Evolutionary conservation across 78 protist genomes (phyloP).

Genomic region (Dictyostelium firmibasis): DNA sequence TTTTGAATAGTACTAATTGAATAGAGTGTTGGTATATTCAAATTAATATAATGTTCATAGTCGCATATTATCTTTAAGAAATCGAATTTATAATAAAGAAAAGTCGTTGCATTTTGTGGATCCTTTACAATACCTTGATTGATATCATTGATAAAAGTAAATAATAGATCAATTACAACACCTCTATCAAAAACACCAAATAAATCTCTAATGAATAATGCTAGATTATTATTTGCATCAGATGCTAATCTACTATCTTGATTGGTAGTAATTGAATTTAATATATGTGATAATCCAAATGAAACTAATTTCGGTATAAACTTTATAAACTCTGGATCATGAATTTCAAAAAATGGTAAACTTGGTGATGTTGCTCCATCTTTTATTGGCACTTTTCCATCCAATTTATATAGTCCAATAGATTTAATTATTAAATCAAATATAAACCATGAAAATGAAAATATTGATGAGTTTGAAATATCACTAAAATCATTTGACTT

Average conservation of each 20-base stretch:
- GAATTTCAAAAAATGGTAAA: background rate
- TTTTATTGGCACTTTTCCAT: background rate
- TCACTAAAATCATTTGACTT: background rate
- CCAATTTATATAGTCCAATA: slow-evolving; percentile 4
- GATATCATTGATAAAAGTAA: slow-evolving; percentile 17
- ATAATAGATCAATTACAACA: slow-evolving; percentile 15
- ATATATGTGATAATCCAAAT: slow-evolving; percentile 25
- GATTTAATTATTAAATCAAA: slow-evolving; percentile 54
- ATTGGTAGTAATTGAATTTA: background rate
- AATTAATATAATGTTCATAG: slow-evolving; percentile 63
- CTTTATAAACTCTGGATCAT: slow-evolving; percentile 41
- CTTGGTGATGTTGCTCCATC: slow-evolving; percentile 7
- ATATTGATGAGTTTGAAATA: slow-evolving; percentile 21
- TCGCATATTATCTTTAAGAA: slow-evolving; percentile 41
- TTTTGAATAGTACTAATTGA: slow-evolving; percentile 14
- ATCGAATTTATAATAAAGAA: slow-evolving; percentile 55
- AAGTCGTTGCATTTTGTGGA: background rate
- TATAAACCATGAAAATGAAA: slow-evolving; percentile 72
- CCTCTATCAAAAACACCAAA: slow-evolving; percentile 55
- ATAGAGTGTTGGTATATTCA: slow-evolving; percentile 19
- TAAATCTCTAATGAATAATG: slow-evolving; percentile 48
- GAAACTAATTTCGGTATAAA: slow-evolving; percentile 44
- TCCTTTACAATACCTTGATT: slow-evolving; percentile 1
- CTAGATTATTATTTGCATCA: slow-evolving; percentile 64
- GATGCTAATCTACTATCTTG: slow-evolving; percentile 14